These are phyloP conservation scores for Cucurbita ficifolia DNA, from an alignment of 306 rosid genomes.

Conservation along the genomic window DNA sequence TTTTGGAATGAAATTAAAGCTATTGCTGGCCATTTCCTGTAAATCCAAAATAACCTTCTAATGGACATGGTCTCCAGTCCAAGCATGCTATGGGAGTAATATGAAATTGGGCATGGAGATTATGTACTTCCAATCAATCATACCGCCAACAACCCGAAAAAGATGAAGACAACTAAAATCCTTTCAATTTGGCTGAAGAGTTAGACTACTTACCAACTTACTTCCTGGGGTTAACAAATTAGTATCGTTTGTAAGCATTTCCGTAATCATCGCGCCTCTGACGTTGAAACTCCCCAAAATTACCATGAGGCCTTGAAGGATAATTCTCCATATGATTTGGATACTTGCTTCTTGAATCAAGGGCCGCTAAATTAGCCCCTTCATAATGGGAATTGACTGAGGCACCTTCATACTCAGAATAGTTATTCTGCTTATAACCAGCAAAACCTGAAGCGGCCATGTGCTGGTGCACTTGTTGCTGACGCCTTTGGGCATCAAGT, in stretches of 20 bases:
- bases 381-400: slow-evolving; percentile 42
- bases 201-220: slow-evolving; percentile 61
- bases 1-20: slow-evolving; percentile 51
- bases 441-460: slow-evolving; percentile 44
- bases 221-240: slow-evolving; percentile 23
- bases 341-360: slow-evolving; percentile 69
- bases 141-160: slow-evolving; percentile 7
- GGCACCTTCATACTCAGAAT: slow-evolving; percentile 52
- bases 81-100: background rate
- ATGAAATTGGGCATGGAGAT: slow-evolving; percentile 7
- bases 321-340: slow-evolving; percentile 46
- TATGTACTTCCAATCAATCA: slow-evolving; percentile 11
- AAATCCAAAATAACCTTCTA: slow-evolving; percentile 9
- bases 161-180: slow-evolving; percentile 10
- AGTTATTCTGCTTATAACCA: slow-evolving; percentile 55
- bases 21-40: slow-evolving; percentile 9
- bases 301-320: slow-evolving; percentile 57
- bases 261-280: slow-evolving; percentile 65
- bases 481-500: slow-evolving; percentile 63
- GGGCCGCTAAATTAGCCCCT: slow-evolving; percentile 41
- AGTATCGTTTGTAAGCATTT: slow-evolving; percentile 71
- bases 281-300: slow-evolving; percentile 56
- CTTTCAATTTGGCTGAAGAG: slow-evolving; percentile 20
- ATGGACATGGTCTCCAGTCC: background rate
- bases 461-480: slow-evolving; percentile 62